phyloP scores from a whole-genome alignment of 352 stramenopile genomes.

The Blastocystis hominis region DNA sequence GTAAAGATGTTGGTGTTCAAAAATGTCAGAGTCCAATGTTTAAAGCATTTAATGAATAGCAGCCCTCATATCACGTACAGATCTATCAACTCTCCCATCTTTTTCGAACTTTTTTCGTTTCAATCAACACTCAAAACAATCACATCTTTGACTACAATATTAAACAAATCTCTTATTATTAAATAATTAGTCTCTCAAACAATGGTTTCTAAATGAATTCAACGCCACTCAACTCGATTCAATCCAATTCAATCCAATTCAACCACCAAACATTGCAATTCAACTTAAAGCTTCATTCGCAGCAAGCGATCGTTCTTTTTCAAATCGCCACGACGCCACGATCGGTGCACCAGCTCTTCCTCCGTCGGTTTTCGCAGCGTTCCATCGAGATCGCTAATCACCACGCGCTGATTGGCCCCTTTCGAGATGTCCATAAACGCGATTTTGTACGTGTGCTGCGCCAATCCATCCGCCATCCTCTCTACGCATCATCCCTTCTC shows the following conservation, averaged over 20 bases:
- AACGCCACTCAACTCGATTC: neutral
- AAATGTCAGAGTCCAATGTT: too few species aligned
- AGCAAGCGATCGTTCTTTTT: neutral
- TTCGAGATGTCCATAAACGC: neutral
- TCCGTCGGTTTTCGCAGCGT: neutral
- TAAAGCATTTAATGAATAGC: too few species aligned
- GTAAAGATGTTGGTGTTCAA: too few species aligned
- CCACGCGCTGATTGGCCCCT: neutral
- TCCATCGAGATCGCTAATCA: constrained; percentile 6
- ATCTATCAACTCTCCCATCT: too few species aligned
- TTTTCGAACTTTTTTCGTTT: too few species aligned
- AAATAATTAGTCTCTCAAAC: neutral
- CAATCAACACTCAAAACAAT: too few species aligned
- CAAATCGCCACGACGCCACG: constrained; percentile 1
- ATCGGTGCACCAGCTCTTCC: neutral
- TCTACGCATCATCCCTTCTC: neutral
- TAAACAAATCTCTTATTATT: neutral
- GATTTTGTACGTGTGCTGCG: neutral
- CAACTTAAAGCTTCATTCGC: neutral
- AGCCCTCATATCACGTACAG: too few species aligned
- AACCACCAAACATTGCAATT: too few species aligned
- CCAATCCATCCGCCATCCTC: neutral
- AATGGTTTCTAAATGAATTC: neutral
- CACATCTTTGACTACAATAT: too few species aligned
- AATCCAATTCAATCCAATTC: neutral